A percentile compares a stretch with the other conserved stretches of the same genome.
Conservation (phyloP, 2,329 filamentous ascomycete species). For the Parastagonospora nodorum region DNA sequence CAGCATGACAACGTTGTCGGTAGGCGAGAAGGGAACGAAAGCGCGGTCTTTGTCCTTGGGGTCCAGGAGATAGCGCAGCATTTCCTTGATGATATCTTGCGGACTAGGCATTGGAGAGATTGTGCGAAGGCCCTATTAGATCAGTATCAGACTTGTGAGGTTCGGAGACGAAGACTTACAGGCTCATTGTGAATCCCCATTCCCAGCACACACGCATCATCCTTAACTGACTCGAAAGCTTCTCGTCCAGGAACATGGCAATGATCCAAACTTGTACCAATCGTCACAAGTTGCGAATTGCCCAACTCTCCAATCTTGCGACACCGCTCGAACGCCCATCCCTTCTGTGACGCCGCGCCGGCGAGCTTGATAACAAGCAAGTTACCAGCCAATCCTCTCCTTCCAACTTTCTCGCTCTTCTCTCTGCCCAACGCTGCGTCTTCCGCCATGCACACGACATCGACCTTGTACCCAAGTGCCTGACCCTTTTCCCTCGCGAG, state of each 20-base stretch:
- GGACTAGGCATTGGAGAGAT: slow-evolving; percentile 55
- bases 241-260: slow-evolving; percentile 59
- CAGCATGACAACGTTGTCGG: slow-evolving; percentile 53
- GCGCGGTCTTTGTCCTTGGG: slow-evolving; percentile 54
- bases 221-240: slow-evolving; percentile 55
- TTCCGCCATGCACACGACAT: slow-evolving; percentile 55
- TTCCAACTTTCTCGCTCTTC: slow-evolving; percentile 55
- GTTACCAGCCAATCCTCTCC: slow-evolving; percentile 58
- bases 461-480: slow-evolving; percentile 52
- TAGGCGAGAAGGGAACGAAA: slow-evolving; percentile 54
- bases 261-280: slow-evolving; percentile 58
- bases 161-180: slow-evolving; percentile 29
- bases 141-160: background rate
- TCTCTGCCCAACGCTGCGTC: slow-evolving; percentile 55
- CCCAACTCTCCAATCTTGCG: slow-evolving; percentile 52
- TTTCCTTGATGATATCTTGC: slow-evolving; percentile 54
- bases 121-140: slow-evolving; percentile 49
- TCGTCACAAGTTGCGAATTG: slow-evolving; percentile 54
- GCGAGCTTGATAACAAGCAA: slow-evolving; percentile 55
- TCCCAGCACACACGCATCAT: slow-evolving; percentile 47
- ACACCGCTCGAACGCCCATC: slow-evolving; percentile 52
- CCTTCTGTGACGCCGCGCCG: slow-evolving; percentile 52
- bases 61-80: slow-evolving; percentile 56
- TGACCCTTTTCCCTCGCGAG: slow-evolving; percentile 54
- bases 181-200: slow-evolving; percentile 61